These are phyloP conservation scores for Fraxinus anomala DNA, from an alignment of 257 asterid genomes.

Conservation along the genomic window DNA sequence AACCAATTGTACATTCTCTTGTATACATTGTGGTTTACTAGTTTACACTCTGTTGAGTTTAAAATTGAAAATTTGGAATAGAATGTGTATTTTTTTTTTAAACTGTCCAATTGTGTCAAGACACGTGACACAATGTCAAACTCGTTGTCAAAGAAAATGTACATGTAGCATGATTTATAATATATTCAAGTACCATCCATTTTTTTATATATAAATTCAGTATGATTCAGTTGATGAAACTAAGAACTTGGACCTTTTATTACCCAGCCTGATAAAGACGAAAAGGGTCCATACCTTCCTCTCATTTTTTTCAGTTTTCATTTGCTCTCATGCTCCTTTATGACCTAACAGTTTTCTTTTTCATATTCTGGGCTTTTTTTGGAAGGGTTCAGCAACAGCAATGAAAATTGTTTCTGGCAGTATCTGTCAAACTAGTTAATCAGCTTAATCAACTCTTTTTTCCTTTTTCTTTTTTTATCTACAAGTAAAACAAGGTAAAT, in stretches of 20 bases:
- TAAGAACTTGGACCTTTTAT: constrained; percentile 49
- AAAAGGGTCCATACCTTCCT: constrained; percentile 57
- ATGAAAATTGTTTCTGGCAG: neutral
- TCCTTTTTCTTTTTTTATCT: neutral
- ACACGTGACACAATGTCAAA: too few relatives aligned
- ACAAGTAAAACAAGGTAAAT: neutral
- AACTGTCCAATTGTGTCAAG: too few relatives aligned
- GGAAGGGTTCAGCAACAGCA: constrained; percentile 43
- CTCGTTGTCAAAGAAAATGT: too few relatives aligned
- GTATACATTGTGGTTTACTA: too few relatives aligned
- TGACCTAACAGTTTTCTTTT: constrained; percentile 38
- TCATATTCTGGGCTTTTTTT: constrained; percentile 24
- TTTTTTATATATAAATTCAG: constrained; percentile 32
- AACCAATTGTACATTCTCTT: too few relatives aligned
- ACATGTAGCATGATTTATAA: neutral
- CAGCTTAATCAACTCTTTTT: neutral
- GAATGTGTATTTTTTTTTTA: too few relatives aligned
- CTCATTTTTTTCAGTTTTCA: constrained; percentile 39
- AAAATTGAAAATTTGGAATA: too few relatives aligned
- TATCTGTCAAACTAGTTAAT: neutral
- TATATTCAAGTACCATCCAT: constrained; percentile 30
- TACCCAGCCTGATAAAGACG: constrained; percentile 42
- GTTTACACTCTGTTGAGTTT: too few relatives aligned
- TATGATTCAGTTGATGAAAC: constrained; percentile 48
- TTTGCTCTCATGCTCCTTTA: constrained; percentile 47